Evolutionary conservation across 202 grass and related monocot species (phyloP).

Genomic region (Panicum hallii): DNA sequence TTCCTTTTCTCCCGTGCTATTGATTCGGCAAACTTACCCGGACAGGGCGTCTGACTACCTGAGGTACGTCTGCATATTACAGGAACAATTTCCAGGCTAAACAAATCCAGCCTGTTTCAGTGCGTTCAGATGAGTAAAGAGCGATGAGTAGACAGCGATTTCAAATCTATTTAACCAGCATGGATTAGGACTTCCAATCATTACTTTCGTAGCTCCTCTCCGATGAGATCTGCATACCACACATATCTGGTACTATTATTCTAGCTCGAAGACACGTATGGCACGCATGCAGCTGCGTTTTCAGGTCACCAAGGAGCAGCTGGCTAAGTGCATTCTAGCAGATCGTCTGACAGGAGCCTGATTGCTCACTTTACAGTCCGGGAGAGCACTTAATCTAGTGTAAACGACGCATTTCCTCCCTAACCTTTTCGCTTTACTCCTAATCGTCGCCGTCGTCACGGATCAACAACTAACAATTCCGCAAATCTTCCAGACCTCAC

Average conservation of each 20-base stretch:
- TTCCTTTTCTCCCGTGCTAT: not conserved
- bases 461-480: not conserved
- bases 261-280: slow-evolving; percentile 28
- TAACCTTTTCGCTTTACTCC: slow-evolving; percentile 26
- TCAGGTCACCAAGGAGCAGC: slow-evolving; percentile 25
- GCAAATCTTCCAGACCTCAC: slow-evolving; percentile 21
- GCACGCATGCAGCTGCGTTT: slow-evolving; percentile 23
- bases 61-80: slow-evolving; percentile 30
- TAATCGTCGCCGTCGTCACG: slow-evolving; percentile 1
- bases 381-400: slow-evolving; percentile 17
- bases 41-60: not conserved
- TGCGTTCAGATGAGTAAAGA: slow-evolving; percentile 46
- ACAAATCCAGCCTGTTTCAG: slow-evolving; percentile 24
- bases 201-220: slow-evolving; percentile 1
- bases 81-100: slow-evolving; percentile 37
- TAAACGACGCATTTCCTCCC: not conserved
- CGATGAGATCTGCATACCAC: slow-evolving; percentile 15
- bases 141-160: slow-evolving; percentile 34
- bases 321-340: slow-evolving; percentile 46
- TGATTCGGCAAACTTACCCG: slow-evolving; percentile 26
- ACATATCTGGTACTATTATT: not conserved
- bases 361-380: slow-evolving; percentile 1
- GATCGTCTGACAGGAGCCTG: slow-evolving; percentile 28
- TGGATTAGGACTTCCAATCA: slow-evolving; percentile 22
- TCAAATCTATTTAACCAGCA: slow-evolving; percentile 13